A percentile compares a stretch with the other conserved stretches of the same genome.
Conservation (phyloP, 139 green algal genomes). For the Pseudopediastrum boryanum region DNA sequence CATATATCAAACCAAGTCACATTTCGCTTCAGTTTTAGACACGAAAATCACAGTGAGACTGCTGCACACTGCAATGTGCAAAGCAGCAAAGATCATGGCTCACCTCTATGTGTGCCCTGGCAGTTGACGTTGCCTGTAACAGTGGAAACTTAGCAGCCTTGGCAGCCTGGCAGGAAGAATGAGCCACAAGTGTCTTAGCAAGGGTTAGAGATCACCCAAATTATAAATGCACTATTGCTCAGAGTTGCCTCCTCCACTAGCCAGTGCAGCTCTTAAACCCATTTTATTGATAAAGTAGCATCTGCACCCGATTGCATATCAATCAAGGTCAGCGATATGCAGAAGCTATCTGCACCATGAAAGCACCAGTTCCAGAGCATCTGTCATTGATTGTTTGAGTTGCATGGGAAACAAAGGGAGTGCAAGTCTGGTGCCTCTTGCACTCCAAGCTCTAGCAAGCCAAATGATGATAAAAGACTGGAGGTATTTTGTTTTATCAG, state of each 20-base stretch:
- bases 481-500: no score
- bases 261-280: neutral
- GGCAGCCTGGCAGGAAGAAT: neutral
- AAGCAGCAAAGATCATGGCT: neutral
- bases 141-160: constrained; percentile 8
- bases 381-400: neutral
- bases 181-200: neutral
- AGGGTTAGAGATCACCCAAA: neutral
- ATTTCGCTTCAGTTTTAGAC: no score
- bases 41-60: no score
- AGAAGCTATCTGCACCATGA: no score
- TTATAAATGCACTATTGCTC: neutral
- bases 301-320: no score
- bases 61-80: neutral
- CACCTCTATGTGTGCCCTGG: constrained; percentile 52
- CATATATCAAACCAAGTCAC: no score
- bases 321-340: no score
- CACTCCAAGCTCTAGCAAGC: neutral
- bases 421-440: neutral
- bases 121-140: constrained; percentile 34
- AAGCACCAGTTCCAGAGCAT: neutral
- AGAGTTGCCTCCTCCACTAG: neutral
- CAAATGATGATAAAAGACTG: no score
- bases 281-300: no score
- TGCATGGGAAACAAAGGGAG: neutral